A percentile compares a stretch with the other conserved stretches of the same genome.
phyloP scores from a whole-genome alignment of 164 flowering plant species.

The Chimonanthus praecox region DNA sequence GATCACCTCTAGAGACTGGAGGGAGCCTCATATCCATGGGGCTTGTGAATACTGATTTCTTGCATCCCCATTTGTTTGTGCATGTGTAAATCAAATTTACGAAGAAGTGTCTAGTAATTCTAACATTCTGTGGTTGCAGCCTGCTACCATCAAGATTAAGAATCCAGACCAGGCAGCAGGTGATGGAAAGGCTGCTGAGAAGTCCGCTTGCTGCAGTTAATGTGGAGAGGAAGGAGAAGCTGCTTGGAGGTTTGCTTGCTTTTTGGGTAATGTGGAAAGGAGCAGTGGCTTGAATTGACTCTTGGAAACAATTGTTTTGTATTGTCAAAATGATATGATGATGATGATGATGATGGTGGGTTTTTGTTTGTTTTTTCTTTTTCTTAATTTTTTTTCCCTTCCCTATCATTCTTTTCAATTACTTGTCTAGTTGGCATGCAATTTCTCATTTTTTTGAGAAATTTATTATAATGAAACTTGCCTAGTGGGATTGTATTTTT shows the following conservation, averaged over 20 bases:
- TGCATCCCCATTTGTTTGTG: no score
- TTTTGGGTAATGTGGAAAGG: slow-evolving; percentile 2
- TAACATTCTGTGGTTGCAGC: slow-evolving; percentile 40
- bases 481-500: slow-evolving; percentile 15
- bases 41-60: no score
- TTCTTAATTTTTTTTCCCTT: slow-evolving; percentile 3
- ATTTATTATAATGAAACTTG: slow-evolving; percentile 4
- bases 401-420: slow-evolving; percentile 12
- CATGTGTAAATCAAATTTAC: no score
- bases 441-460: slow-evolving; percentile 5
- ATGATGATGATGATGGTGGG: slow-evolving; percentile 4
- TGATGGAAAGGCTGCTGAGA: slow-evolving; percentile 49
- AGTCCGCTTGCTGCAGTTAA: slow-evolving; percentile 75
- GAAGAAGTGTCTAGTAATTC: not conserved
- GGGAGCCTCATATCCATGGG: not conserved
- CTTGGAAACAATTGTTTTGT: slow-evolving; percentile 2
- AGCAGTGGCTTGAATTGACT: not conserved
- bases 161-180: slow-evolving; percentile 55
- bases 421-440: slow-evolving; percentile 14
- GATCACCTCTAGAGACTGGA: not conserved
- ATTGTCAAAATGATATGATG: slow-evolving; percentile 7
- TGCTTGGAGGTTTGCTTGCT: slow-evolving; percentile 1
- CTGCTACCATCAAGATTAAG: slow-evolving; percentile 64
- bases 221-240: slow-evolving; percentile 15
- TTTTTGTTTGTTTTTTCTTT: not conserved